Base-by-base conservation (phyloP, 192 early-diverging fungal genomes). In the Podochytrium sp. region DNA sequence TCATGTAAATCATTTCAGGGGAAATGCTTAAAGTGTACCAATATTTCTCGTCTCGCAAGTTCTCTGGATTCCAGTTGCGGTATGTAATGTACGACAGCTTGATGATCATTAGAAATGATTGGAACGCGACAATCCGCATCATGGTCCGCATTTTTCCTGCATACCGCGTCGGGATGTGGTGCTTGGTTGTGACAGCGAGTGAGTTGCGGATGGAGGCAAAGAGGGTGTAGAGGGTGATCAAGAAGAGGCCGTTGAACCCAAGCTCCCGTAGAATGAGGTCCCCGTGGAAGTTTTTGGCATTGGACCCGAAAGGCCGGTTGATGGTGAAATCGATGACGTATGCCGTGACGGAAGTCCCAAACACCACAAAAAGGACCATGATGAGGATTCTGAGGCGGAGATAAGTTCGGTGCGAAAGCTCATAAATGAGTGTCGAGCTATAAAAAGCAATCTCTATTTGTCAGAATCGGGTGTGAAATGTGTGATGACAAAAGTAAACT, bases 241-340 rank as follows among this genome's bases (percentile, higher is more conserved):
- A 5, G 16, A 69, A 37, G 34, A 69, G 52, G 4, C 66, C 66
- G 55, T 69, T 69, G 51, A 69, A 69, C 3, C 66, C 66, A 69
- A 69, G 23, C 33, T 69, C 66, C 14, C 66, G 47, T 6, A 69
- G 30, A 3, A 55, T 33, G 2, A 69, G 18, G 35, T 69, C 66
- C 30, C 18, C 27, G 3, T 12, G 10, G 34, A 55, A 55, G 32
- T 66, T 42, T 35, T 51, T 69, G n/a, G 51, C 66, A 53, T 69
- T 34, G 32, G 27, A 16, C 5, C 66, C 66, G 27, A 69, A 69
- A n/a, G 47, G 30, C 51, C 55, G 51, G 66, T 69, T 69, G 16
- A 55, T 32, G 10, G 66, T 69, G 66, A 69, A 69, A 69, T 69
- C 66, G 27, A 55, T 34, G 6, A 55, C 66, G 37, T 34, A 69